Evolutionary conservation across 2,329 filamentous ascomycete species (phyloP), one percentile per base, ranked within the genome.

Genomic region (Diaporthe vexans): DNA sequence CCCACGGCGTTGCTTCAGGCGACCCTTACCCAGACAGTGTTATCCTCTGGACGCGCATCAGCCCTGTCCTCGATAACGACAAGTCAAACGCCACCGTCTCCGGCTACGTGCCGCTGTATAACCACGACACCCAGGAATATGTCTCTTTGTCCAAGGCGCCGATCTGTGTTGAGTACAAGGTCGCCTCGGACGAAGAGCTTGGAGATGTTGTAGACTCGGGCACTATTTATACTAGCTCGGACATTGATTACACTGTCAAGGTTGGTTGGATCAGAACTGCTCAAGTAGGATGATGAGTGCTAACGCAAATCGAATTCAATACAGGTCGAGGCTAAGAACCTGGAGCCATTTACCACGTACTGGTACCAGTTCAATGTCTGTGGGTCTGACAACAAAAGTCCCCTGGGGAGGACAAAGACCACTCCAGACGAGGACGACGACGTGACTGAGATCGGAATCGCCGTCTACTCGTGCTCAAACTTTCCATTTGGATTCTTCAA

Each of bases 161-260:
- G 0, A 86, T 94, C 43, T 95, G 93, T 78, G 87, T 94, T 0
- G 86, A 91, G 48, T 95, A 91, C 86, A 88, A 88, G 73, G 88
- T 94, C 24, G 86, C 86, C 19, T 82, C 83, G 26, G 86, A 88
- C 77, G 79, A 86, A 67, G 81, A 84, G n/a, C 72, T 81, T n/a
- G 75, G 79, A 1, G 71, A 74, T 2, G 83, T 89, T 10, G 89
- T 90, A 2, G 85, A 88, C 68, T 84, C 84, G 1, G 93, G 93
- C 7, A 88, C 83, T 48, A 91, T 88, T 0, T 94, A 91, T 79
- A 95, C 93, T 0, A 93, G 88, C 48, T 93, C 90, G 0, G 93
- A 95, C 79, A 90, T 95, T 63, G 93, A 95, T 79, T 95, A 92
- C 80, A 95, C 93, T 0, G 85, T 94, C 75, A 94, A 94, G 86